Evolutionary conservation across 257 asterid species (phyloP).

Genomic region (Prunella vulgaris): DNA sequence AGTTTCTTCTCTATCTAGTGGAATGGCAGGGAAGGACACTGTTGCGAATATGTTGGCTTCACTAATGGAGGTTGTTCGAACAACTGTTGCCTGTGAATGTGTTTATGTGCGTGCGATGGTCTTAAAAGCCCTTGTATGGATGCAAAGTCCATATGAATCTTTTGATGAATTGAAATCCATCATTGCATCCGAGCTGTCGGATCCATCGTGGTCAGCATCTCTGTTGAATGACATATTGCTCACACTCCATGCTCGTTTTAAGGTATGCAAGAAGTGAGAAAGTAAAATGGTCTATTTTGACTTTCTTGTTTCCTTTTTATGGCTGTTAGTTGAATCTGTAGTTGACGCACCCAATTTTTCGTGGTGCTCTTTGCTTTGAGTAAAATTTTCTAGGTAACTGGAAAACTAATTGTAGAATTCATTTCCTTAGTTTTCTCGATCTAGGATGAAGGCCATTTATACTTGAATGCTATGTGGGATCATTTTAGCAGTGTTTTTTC

Average conservation of each 20-base stretch:
- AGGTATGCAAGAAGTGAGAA: conserved; percentile 40
- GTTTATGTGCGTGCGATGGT: conserved; percentile 90
- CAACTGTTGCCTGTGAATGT: conserved; percentile 89
- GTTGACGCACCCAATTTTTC: not conserved
- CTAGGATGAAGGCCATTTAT: not conserved
- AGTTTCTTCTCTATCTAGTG: conserved; percentile 53
- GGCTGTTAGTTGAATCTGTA: not conserved
- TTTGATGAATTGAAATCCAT: conserved; percentile 82
- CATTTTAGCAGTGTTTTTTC: not conserved
- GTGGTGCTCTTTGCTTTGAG: not conserved
- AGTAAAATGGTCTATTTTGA: not conserved
- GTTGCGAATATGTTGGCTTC: conserved; percentile 75
- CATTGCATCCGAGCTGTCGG: conserved; percentile 81
- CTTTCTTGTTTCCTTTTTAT: not conserved
- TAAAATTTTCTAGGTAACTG: not conserved
- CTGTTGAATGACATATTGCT: conserved; percentile 64
- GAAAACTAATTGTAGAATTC: not conserved
- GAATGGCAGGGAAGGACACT: conserved; percentile 59
- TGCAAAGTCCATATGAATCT: conserved; percentile 84
- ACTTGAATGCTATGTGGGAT: not conserved
- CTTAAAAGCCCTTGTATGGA: conserved; percentile 83
- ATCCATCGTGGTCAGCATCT: conserved; percentile 83
- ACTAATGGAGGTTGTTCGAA: conserved; percentile 82
- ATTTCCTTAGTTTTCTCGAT: conserved; percentile 4
- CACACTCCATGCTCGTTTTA: conserved; percentile 87